These are phyloP conservation scores for Neoascochyta sp. DNA, from an alignment of 2,329 filamentous ascomycete genomes.

Conservation along the genomic window DNA sequence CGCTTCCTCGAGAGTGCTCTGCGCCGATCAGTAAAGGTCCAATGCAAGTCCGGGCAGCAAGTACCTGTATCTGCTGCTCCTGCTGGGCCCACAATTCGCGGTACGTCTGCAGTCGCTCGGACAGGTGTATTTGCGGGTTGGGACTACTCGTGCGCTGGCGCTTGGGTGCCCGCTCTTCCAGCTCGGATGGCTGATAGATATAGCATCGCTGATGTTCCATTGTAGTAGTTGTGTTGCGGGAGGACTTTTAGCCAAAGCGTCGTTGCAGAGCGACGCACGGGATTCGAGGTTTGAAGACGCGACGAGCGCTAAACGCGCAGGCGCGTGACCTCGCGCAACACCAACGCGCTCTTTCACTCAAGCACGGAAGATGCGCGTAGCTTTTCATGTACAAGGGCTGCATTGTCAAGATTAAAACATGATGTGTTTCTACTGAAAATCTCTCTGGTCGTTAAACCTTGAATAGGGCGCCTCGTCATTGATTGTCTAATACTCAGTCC, in stretches of 20 bases:
- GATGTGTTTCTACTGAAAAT: too few species aligned
- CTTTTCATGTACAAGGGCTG: too few species aligned
- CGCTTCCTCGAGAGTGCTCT: slow-evolving; percentile 40
- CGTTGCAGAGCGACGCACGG: slow-evolving; percentile 8
- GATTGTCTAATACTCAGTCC: too few species aligned
- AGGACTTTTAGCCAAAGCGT: slow-evolving; percentile 1
- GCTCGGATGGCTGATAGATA: slow-evolving; percentile 40
- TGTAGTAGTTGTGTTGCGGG: slow-evolving; percentile 1
- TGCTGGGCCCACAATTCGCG: slow-evolving; percentile 62
- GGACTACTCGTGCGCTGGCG: slow-evolving; percentile 37
- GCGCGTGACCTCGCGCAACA: slow-evolving; percentile 25
- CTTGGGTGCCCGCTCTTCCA: slow-evolving; percentile 40
- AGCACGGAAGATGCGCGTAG: too few species aligned
- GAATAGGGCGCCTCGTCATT: too few species aligned
- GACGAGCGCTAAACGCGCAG: slow-evolving; percentile 19
- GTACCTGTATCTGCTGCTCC: slow-evolving; percentile 60
- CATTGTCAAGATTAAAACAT: too few species aligned
- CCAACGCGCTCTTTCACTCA: slow-evolving; percentile 5
- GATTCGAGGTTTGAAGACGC: slow-evolving; percentile 8
- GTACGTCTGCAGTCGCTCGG: slow-evolving; percentile 58
- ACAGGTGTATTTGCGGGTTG: slow-evolving; percentile 19
- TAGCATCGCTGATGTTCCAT: slow-evolving; percentile 52
- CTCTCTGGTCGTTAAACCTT: too few species aligned
- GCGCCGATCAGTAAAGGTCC: slow-evolving; percentile 8
- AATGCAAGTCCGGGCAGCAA: neutral